A percentile compares a stretch with the other conserved stretches of the same genome.
phyloP scores from a whole-genome alignment of 2,329 filamentous ascomycete genomes.

The Colletotrichum sp. region DNA sequence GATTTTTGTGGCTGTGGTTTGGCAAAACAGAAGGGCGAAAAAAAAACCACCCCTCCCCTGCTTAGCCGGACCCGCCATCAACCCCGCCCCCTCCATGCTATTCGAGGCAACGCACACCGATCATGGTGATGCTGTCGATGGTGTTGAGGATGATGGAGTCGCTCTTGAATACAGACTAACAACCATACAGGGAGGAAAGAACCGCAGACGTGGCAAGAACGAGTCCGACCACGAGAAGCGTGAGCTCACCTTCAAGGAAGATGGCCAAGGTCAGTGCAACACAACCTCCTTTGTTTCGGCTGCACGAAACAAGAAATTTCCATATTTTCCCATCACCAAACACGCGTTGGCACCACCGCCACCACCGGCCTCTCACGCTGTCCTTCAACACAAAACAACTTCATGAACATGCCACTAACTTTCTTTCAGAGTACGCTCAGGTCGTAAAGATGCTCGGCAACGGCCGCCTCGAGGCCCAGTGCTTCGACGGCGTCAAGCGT shows the following conservation, averaged over 20 bases:
- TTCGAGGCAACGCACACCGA: constrained; percentile 4
- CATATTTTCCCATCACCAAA: not conserved
- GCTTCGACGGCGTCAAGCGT: constrained; percentile 92
- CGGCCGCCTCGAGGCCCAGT: constrained; percentile 88
- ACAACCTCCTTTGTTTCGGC: not conserved
- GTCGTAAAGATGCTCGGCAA: constrained; percentile 96
- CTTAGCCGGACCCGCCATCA: constrained; percentile 17
- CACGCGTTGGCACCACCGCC: not conserved
- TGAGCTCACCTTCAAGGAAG: constrained; percentile 98
- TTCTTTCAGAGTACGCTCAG: constrained; percentile 79
- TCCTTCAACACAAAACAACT: not conserved
- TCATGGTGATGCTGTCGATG: constrained; percentile 1
- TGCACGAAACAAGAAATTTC: not conserved
- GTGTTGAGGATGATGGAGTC: not conserved
- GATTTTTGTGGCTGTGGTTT: not conserved
- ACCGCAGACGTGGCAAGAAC: constrained; percentile 97
- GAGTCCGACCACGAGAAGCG: constrained; percentile 99
- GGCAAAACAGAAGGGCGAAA: not conserved
- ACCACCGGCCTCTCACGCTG: no score
- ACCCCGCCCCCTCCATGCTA: constrained; percentile 22
- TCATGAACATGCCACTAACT: not conserved
- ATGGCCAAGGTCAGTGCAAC: constrained; percentile 74
- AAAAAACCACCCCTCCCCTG: constrained; percentile 14
- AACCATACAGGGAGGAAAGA: constrained; percentile 85
- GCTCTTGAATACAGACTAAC: not conserved